Base-by-base conservation (phyloP, 306 rosid genomes). In the Mimosa bimucronata region DNA sequence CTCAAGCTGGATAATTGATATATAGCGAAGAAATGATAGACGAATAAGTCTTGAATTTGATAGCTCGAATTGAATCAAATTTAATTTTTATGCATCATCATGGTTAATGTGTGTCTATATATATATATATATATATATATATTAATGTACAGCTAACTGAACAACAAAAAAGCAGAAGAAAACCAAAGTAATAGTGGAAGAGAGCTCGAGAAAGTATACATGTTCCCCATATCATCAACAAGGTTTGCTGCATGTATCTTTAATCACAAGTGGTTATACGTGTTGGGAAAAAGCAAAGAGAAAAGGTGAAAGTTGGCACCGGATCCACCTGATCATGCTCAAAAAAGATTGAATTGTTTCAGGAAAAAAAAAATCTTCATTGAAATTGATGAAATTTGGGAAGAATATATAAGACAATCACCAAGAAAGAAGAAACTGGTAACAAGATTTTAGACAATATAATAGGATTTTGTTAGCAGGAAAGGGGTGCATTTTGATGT, bases 221-320 rank as follows among this genome's bases (percentile, higher is more conserved):
- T 79, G 86, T 66, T 83, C 76, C 65, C 76, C 73, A 30, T 60
- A 73, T 46, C 30, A 50, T 13, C 71, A 79, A 50, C 71, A 71
- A 61, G 42, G 71, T 62, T 83, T 62, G 42, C 18, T 29, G 78
- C 64, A 26, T 38, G 19, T 23, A 34, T 48, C 37, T 10, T 25
- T 26, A 57, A 23, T 23, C 28, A 60, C 66, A n/a, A 28, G 19
- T 25, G 38, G 8, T 28, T 29, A 21, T 23, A 3, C 25, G 38
- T 30, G 69, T 64, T 64, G 21, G 40, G 75, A 1, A 9, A 79
- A 48, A 48, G 68, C 15, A 67, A 40, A 21, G 18, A 71, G 25
- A n/a, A 8, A 21, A 55, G 4, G 21, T 55, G 52, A 48, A 46
- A 61, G 52, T 45, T 11, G 38, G 45, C 1, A 48, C 28, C 7